These are phyloP conservation scores for Plantago rigida DNA, from an alignment of 305 asterid genomes.

Conservation along the genomic window DNA sequence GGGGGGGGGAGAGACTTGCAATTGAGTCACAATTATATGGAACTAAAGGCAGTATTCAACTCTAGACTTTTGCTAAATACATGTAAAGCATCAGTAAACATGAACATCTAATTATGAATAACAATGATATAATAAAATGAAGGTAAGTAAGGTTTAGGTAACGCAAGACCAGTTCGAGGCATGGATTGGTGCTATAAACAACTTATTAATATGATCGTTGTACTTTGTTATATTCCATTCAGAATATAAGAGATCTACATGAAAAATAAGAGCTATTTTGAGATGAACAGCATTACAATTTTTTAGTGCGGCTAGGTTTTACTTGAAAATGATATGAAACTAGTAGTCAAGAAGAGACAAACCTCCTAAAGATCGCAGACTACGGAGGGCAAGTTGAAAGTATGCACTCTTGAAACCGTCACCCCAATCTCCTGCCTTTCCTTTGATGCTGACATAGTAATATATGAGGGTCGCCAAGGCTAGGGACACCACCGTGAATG, in stretches of 20 bases:
- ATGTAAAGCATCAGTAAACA: too few relatives aligned
- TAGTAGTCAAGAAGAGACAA: constrained; percentile 29
- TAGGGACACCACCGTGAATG: constrained; percentile 80
- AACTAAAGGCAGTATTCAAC: too few relatives aligned
- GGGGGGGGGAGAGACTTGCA: too few relatives aligned
- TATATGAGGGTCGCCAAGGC: constrained; percentile 90
- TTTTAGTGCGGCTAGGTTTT: not conserved
- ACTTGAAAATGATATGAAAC: constrained; percentile 15
- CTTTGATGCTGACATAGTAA: constrained; percentile 92
- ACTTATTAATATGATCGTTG: too few relatives aligned
- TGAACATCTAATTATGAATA: too few relatives aligned
- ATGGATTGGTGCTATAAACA: too few relatives aligned
- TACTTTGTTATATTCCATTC: not conserved
- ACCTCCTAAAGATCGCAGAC: constrained; percentile 98
- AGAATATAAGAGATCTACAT: not conserved
- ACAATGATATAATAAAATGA: too few relatives aligned
- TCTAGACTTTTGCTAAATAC: too few relatives aligned
- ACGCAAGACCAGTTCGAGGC: too few relatives aligned
- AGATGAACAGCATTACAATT: not conserved
- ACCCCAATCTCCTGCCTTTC: constrained; percentile 99
- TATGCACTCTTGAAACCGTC: constrained; percentile 99
- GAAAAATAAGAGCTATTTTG: not conserved
- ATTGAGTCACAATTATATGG: too few relatives aligned
- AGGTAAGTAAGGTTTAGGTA: too few relatives aligned
- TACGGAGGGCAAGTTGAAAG: constrained; percentile 98